Base-by-base conservation (phyloP, 805 yeast genomes). In the Metschnikowia hibisci region DNA sequence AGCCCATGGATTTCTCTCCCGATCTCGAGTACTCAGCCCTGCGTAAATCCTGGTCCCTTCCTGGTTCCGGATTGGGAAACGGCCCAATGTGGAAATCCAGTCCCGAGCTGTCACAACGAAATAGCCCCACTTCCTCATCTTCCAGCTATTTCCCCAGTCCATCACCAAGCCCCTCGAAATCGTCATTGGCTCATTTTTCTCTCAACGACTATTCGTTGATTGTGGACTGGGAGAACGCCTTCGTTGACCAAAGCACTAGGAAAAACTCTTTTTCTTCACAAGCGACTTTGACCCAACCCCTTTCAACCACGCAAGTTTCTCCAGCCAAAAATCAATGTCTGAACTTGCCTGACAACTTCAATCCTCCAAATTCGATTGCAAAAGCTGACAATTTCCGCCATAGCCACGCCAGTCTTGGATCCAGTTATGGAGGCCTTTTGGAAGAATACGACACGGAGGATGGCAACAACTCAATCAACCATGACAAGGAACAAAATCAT, bases 1-100 rank as follows among this genome's bases (percentile, higher is more conserved):
- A 20, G 23, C 12, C 29, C 14, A 35, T 35, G 39, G 39, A 27
- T 13, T 4, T 28, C 22, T 23, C 14, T 16, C 4, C 12, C 26
- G 11, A 16, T 3, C 25, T n/a, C 6, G 25, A 16, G n/a, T 16
- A 16, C 32, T 35, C 32, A n/a, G 16, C 39, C 6, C 32, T n/a
- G 32, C 32, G 25, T 31, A 35, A 35, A 20, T 7, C 32, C 16
- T 27, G 31, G 31, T 11, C 39, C 12, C 4, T 26, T 14, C 11
- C 39, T 12, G 31, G 31, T 11, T 16, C 20, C 15, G 28, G 4
- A 7, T 33, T 22, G 8, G 18, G 26, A 4, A n/a, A 18, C n/a
- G 37, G 15, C 10, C 27, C 35, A 16, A 30, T 15, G 7, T 34
- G 39, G 31, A 34, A n/a, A 26, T 26, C 39, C 22, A 26, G 39